Evolutionary conservation across 2,329 filamentous ascomycete genomes (phyloP), one percentile per base, ranked within the genome.

Genomic region (Ophiostoma australiae): DNA sequence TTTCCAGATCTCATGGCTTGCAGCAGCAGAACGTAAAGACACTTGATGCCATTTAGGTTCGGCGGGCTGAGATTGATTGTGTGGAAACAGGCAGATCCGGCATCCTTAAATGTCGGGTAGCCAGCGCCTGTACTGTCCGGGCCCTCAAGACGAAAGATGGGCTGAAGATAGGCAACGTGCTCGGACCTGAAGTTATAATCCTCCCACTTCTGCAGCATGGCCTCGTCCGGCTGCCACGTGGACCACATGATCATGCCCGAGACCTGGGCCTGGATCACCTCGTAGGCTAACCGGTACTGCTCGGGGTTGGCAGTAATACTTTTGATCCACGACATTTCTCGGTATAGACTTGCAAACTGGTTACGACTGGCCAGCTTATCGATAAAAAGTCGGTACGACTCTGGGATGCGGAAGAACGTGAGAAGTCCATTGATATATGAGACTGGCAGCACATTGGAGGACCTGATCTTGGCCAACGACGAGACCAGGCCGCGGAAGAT

Each of bases 201-300:
- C 58, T 76, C 74, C 74, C 74, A 75, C 20, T 69, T 65, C 52
- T 70, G 73, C 41, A 76, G 37, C n/a, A 74, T 71, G 2, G 35
- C n/a, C n/a, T 72, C 72, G 67, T 76, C 68, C 1, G 76, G 76
- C 27, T 58, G 73, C 76, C 76, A 76, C 4, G 33, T 23, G 5
- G 71, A 67, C 74, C 73, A 76, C 7, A 71, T 7, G 5, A 27
- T 20, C 37, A 73, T 70, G 5, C 73, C 31, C 1, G 74, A 74
- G 1, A 76, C n/a, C 33, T 74, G 71, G 3, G 13, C 69, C 7
- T 63, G 58, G 3, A 75, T 63, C 13, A 76, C 72, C 27, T 70
- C 69, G 33, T 70, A 67, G 4, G 72, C 74, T 3, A 73, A 69
- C 72, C 87, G 35, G 39, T 66, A 63, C 17, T 84, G 81, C 86